These are phyloP conservation scores for Dothistroma septosporum DNA, from an alignment of 2,329 filamentous ascomycete genomes.

Conservation along the genomic window DNA sequence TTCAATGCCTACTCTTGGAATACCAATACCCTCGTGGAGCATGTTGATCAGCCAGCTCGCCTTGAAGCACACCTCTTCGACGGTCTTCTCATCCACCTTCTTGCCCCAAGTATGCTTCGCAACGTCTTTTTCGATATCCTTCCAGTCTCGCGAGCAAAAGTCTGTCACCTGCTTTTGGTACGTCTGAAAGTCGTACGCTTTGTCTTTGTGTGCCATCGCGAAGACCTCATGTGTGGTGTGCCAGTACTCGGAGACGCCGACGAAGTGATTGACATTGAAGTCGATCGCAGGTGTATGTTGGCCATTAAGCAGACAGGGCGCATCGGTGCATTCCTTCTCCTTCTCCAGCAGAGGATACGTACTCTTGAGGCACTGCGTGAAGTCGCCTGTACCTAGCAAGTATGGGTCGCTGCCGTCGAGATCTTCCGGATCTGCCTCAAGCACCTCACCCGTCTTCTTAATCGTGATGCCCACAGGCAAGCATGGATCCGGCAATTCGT, in stretches of 20 bases:
- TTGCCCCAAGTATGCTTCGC: constrained; percentile 65
- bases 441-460: constrained; percentile 63
- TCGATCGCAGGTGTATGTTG: constrained; percentile 93
- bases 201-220: constrained; percentile 66
- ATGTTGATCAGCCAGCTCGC: constrained; percentile 97
- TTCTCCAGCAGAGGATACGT: constrained; percentile 88
- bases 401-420: constrained; percentile 44
- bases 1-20: constrained; percentile 76
- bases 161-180: constrained; percentile 81
- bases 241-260: constrained; percentile 98
- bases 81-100: constrained; percentile 68
- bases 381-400: constrained; percentile 79
- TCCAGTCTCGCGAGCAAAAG: constrained; percentile 84
- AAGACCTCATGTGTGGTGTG: constrained; percentile 97
- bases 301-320: constrained; percentile 85
- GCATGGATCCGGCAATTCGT: constrained; percentile 88
- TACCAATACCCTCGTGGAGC: constrained; percentile 89
- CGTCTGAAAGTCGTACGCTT: constrained; percentile 81
- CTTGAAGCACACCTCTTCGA: constrained; percentile 91
- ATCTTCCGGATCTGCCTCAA: constrained; percentile 45
- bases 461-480: constrained; percentile 73
- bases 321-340: constrained; percentile 74
- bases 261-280: constrained; percentile 95
- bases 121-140: constrained; percentile 64
- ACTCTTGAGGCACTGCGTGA: constrained; percentile 74